Percentiles rank a stretch among this genome's conserved stretches.
Evolutionary conservation across 139 green algal species (phyloP).

Genomic region (Chara braunii): DNA sequence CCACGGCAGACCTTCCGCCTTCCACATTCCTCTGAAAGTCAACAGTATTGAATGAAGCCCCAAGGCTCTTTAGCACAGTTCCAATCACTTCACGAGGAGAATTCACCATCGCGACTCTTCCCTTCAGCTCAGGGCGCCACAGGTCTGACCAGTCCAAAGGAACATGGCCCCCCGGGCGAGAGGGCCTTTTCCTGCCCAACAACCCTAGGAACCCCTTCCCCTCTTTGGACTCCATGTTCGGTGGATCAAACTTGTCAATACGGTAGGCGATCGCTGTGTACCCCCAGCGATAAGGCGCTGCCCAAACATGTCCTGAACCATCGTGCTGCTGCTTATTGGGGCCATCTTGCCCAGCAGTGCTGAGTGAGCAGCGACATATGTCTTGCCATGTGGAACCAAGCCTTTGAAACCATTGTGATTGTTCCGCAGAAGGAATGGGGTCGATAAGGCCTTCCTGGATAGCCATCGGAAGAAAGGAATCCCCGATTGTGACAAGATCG

Average conservation of each 20-base stretch:
- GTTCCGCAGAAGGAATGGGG: slow-evolving; percentile 4
- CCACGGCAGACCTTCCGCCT: slow-evolving; percentile 6
- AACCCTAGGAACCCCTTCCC: slow-evolving; percentile 4
- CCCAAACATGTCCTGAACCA: slow-evolving; percentile 51
- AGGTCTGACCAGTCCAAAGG: slow-evolving; percentile 69
- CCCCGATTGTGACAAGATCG: slow-evolving; percentile 15
- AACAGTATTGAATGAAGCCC: slow-evolving; percentile 10
- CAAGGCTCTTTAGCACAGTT: slow-evolving; percentile 51
- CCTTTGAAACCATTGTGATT: slow-evolving; percentile 22
- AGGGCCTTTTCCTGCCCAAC: neutral
- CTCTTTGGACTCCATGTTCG: neutral
- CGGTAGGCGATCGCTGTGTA: slow-evolving; percentile 62
- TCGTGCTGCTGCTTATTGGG: neutral
- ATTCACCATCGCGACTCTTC: slow-evolving; percentile 61
- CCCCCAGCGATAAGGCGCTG: slow-evolving; percentile 68
- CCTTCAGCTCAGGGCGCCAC: slow-evolving; percentile 57
- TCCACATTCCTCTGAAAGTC: neutral
- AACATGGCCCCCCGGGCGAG: slow-evolving; percentile 26
- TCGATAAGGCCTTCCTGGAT: neutral
- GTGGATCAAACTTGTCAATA: neutral
- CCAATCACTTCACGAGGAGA: slow-evolving; percentile 67
- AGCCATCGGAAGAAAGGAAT: slow-evolving; percentile 3
- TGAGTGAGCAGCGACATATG: too few species aligned
- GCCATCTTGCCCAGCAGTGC: too few species aligned
- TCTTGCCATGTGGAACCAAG: slow-evolving; percentile 18